Percentiles rank a stretch among this genome's conserved stretches.
phyloP scores from a whole-genome alignment of 2,329 filamentous ascomycete species.

The Escovopsis sp. region DNA sequence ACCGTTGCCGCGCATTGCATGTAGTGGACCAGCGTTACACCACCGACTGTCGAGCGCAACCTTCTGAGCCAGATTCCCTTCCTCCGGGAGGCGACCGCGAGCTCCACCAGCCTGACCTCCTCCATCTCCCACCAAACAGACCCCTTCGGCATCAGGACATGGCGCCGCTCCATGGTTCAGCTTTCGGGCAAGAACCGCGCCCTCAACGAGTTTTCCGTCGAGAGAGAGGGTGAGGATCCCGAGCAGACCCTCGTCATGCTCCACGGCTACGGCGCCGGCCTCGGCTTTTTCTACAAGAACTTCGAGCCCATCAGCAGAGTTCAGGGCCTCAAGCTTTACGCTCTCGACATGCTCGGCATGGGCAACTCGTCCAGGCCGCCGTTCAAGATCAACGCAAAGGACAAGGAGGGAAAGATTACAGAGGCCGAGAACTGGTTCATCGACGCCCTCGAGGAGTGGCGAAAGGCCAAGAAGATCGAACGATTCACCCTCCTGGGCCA shows the following conservation, averaged over 20 bases:
- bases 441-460: constrained; percentile 93
- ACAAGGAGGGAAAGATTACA: constrained; percentile 61
- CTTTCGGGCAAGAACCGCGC: constrained; percentile 75
- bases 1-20: neutral
- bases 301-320: constrained; percentile 74
- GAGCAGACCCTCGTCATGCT: constrained; percentile 89
- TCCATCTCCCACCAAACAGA: constrained; percentile 40
- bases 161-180: constrained; percentile 73
- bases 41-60: constrained; percentile 70
- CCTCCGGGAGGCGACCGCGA: constrained; percentile 59
- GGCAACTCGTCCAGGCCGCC: constrained; percentile 71
- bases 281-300: constrained; percentile 98
- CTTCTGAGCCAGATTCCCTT: constrained; percentile 80
- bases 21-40: constrained; percentile 75
- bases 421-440: constrained; percentile 96
- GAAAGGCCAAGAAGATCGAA: constrained; percentile 74
- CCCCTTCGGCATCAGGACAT: constrained; percentile 71
- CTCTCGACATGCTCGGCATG: constrained; percentile 92
- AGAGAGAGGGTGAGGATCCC: constrained; percentile 62
- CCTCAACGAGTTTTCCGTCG: constrained; percentile 85
- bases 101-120: constrained; percentile 33
- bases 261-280: constrained; percentile 88
- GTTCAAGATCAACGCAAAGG: constrained; percentile 76
- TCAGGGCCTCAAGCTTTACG: constrained; percentile 76
- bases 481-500: constrained; percentile 89